Base-by-base conservation (phyloP, 1,284 basidiomycete species). In the Cryptococcus floricola region DNA sequence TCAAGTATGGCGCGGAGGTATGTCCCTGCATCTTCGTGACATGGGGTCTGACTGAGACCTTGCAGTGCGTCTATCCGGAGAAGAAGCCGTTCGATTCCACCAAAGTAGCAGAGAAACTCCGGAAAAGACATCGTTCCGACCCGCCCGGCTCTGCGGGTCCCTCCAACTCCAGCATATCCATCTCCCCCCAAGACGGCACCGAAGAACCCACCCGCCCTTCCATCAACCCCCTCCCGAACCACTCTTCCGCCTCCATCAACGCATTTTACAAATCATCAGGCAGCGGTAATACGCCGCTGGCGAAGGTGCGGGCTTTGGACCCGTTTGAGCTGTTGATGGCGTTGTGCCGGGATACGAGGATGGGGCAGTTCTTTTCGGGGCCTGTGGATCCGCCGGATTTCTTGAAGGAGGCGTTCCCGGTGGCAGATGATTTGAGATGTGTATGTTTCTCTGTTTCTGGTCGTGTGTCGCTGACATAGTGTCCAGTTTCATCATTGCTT, bases 401-500 rank as follows among this genome's bases (percentile, higher is more conserved):
- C 37, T 56, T 74, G 19, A 58, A 54, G 16, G 54, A 57, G 1
- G 58, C 61, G 10, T 74, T 71, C 45, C 65, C 68, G 0, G 56
- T 61, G 4, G 60, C 67, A 14, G 67, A 70, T 25, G 70, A 73
- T 45, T 54, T 73, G 12, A 58, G 64, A 38, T 71, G 66, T 57
- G 69, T 70, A 45, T 61, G 70, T 62, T 6, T 10, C 3, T 18
- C 18, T 31, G 31, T 31, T 31, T 49, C 18, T 23, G 19, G 18
- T 39, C 19, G 9, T 16, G 37, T 4, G n/a, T 19, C 34, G 12
- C 48, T 37, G 18, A 12, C 12, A 9, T 16, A 37, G 2, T 31
- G 31, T 10, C 5, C 62, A 73, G 71, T 69, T 73, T 53, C 71
- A 74, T 48, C 71, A 74, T 55, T 68, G 66, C 53, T 57, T 73